Percentiles rank a stretch among this genome's conserved stretches.
Evolutionary conservation across 441 rosid genomes (phyloP).

Genomic region (Pelargonium fulgidum): DNA sequence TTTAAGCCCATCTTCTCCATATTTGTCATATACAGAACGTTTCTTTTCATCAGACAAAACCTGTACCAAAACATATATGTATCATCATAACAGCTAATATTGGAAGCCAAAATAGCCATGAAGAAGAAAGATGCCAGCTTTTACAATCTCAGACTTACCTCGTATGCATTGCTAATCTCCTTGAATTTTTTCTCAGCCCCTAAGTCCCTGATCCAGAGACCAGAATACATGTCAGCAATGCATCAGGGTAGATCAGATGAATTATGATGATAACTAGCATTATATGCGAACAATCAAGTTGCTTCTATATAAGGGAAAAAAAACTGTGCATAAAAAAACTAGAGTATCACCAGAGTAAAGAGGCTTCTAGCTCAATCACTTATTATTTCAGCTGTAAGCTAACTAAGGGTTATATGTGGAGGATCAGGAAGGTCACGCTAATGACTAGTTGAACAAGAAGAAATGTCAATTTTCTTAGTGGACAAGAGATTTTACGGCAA

Average conservation of each 20-base stretch:
- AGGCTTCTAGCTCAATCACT: too few species aligned
- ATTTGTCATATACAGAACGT: conserved; percentile 79
- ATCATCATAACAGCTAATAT: conserved; percentile 8
- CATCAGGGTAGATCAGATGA: conserved; percentile 1
- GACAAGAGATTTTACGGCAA: too few species aligned
- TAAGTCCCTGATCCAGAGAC: conserved; percentile 47
- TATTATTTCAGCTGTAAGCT: too few species aligned
- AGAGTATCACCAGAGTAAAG: too few species aligned
- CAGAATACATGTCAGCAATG: not conserved
- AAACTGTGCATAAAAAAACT: too few species aligned
- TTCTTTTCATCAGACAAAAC: conserved; percentile 93
- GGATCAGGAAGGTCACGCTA: too few species aligned
- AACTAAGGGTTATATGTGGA: too few species aligned
- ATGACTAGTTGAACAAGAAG: too few species aligned
- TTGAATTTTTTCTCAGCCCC: conserved; percentile 90
- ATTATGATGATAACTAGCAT: conserved; percentile 9
- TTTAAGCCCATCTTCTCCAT: conserved; percentile 94
- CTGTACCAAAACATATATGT: conserved; percentile 34
- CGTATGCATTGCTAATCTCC: conserved; percentile 96
- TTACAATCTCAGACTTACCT: conserved; percentile 43
- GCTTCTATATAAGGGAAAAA: too few species aligned
- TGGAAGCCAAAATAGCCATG: not conserved
- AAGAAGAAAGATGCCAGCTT: conserved; percentile 1
- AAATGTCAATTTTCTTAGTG: too few species aligned
- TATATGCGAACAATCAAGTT: not conserved